Percentiles rank a stretch among this genome's conserved stretches.
Conservation (phyloP, 2,329 filamentous ascomycete genomes). For the Arthroderma sp. region DNA sequence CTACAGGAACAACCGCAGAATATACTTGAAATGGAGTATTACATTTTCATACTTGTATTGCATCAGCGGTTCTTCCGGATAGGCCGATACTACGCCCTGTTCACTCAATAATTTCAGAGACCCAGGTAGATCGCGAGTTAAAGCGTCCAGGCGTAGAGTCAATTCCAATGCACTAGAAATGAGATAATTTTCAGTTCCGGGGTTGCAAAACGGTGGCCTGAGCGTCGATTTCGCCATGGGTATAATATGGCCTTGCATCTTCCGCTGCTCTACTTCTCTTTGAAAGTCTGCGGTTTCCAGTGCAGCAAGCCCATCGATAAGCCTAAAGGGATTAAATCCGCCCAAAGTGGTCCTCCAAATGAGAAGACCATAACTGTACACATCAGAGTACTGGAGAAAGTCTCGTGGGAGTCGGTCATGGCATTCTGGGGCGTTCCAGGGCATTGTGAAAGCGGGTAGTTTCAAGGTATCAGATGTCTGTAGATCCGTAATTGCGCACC, state of each 20-base stretch:
- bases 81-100: not conserved
- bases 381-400: not conserved
- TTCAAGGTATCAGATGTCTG: not conserved
- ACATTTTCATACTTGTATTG: not conserved
- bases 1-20: not conserved
- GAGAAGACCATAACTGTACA: not conserved
- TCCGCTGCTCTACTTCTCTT: not conserved
- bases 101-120: not conserved
- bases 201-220: not conserved
- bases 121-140: not conserved
- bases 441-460: not conserved
- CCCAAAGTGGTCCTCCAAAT: not conserved
- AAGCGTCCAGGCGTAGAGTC: not conserved
- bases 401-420: not conserved
- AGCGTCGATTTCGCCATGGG: not conserved
- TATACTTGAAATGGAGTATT: not conserved
- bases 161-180: not conserved
- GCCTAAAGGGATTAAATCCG: not conserved
- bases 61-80: not conserved
- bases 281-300: not conserved
- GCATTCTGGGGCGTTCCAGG: not conserved
- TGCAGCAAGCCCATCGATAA: not conserved
- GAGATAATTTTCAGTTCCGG: not conserved
- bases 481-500: not conserved
- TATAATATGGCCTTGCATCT: not conserved